Base-by-base conservation (phyloP, 352 stramenopile genomes). In the Pythium dissotocum region DNA sequence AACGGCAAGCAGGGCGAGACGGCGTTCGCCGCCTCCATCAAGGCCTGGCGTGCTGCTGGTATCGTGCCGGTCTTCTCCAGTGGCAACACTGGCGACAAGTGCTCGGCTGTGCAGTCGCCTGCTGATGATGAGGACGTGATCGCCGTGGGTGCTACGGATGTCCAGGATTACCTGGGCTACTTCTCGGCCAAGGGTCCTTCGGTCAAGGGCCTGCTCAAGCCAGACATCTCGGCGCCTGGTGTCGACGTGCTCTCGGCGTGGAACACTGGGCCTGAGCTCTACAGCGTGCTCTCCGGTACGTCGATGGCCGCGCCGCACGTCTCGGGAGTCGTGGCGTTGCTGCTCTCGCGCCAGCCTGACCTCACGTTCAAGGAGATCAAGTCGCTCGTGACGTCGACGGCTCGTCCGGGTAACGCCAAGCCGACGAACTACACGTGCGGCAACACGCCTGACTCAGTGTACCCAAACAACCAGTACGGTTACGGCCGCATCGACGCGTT, bases 401-500 rank as follows among this genome's bases (percentile, higher is more conserved):
- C 36, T 42, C 36, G 36, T 16, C 36, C 36, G 10, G 36, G 36
- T 42, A 42, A 42, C 10, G 36, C 36, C 36, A 42, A 42, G 36
- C 36, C 55, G 36, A 16, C 36, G n/a, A 21, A 52, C 12, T 33
- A 44, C 33, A 59, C 49, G 28, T 78, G 72, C 54, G 72, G 72
- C 38, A 35, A 18, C 36, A 62, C 65, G 26, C 13, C 48, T 16
- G 58, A 72, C 54, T 51, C 38, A 1, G 18, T 26, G 49, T 77
- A 56, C 36, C 72, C 67, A n/a, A 78, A 76, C 61, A 75, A 75
- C 57, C 55, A 66, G n/a, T 73, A 68, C 36, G 72, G 72, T 26
- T 72, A 76, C 40, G 72, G 72, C 52, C 72, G 68, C 26, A 49
- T 78, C 16, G 65, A 78, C 61, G 57, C 51, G 6, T 8, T 60